Conservation (phyloP, 2,329 filamentous ascomycete genomes). For the Pleoardoris graminearum region DNA sequence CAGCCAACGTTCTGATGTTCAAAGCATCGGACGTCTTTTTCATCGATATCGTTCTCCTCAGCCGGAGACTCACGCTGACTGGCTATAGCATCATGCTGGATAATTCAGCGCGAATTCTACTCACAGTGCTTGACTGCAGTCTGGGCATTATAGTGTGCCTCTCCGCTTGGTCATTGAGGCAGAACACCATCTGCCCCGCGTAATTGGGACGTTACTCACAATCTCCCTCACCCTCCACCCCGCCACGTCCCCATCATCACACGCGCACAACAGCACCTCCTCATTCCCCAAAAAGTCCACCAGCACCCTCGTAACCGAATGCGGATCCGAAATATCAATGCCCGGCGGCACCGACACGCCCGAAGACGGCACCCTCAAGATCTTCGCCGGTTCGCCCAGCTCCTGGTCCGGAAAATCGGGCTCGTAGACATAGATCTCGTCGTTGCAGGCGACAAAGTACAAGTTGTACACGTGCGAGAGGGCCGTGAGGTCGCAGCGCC, state of each 20-base stretch:
- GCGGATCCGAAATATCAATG: conserved; percentile 45
- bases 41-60: conserved; percentile 11
- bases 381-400: background rate
- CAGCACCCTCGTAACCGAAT: conserved; percentile 51
- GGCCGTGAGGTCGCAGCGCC: conserved; percentile 52
- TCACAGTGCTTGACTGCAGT: too few relatives aligned
- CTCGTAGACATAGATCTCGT: conserved; percentile 48
- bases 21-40: conserved; percentile 59
- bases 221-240: conserved; percentile 44
- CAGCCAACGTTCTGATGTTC: conserved; percentile 74
- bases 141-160: too few relatives aligned
- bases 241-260: conserved; percentile 62
- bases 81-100: conserved; percentile 22
- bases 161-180: too few relatives aligned
- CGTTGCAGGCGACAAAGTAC: conserved; percentile 52
- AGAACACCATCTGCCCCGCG: too few relatives aligned
- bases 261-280: conserved; percentile 55
- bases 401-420: conserved; percentile 50
- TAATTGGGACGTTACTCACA: background rate
- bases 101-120: background rate
- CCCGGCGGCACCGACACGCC: conserved; percentile 2
- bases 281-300: conserved; percentile 51
- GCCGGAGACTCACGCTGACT: conserved; percentile 1
- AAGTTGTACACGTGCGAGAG: conserved; percentile 52
- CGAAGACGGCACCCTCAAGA: background rate